A percentile compares a stretch with the other conserved stretches of the same genome.
These are phyloP conservation scores for Elsinoe arachidis DNA, from an alignment of 2,329 filamentous ascomycete species.

Conservation along the genomic window DNA sequence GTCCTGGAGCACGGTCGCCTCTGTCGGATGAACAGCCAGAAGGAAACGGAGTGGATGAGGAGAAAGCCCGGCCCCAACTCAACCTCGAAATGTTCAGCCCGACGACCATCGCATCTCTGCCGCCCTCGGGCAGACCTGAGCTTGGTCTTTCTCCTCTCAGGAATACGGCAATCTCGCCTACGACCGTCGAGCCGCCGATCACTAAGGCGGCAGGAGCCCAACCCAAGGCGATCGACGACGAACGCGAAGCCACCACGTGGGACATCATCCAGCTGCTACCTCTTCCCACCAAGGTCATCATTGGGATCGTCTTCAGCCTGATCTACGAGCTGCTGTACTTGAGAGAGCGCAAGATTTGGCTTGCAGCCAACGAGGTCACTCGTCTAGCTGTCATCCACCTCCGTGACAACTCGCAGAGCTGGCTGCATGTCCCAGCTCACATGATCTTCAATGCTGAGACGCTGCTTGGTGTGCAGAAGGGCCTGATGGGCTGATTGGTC, in stretches of 20 bases:
- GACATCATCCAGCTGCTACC: no score
- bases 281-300: neutral
- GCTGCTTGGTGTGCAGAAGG: constrained; percentile 1
- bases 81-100: neutral
- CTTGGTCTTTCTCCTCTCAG: no score
- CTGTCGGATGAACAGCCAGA: neutral
- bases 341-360: neutral
- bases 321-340: neutral
- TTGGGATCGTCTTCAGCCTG: neutral
- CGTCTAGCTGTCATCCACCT: constrained; percentile 2
- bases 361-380: constrained; percentile 2
- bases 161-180: no score
- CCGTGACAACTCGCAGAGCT: neutral
- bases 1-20: neutral
- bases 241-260: neutral
- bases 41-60: no score
- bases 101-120: neutral
- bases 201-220: neutral
- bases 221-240: neutral
- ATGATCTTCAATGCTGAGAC: neutral
- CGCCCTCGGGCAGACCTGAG: neutral
- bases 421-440: neutral
- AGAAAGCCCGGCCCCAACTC: neutral
- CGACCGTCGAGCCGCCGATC: neutral
- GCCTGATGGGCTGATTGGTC: constrained; percentile 2